These are phyloP conservation scores for Mortierella sp. DNA, from an alignment of 371 early-diverging fungal species.

Conservation along the genomic window DNA sequence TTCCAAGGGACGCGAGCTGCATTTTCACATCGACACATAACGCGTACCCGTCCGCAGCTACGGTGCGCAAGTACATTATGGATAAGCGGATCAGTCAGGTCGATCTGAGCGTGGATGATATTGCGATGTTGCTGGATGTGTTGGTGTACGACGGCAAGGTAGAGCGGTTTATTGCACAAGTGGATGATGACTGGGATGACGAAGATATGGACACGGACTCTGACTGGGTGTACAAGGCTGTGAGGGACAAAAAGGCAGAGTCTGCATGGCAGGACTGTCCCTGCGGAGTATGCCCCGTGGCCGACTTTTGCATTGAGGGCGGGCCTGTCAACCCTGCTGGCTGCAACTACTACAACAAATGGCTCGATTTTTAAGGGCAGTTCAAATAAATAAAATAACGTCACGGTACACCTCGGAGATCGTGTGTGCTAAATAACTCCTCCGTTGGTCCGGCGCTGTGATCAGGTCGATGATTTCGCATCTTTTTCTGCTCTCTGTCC, in stretches of 20 bases:
- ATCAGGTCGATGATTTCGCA: slow-evolving; percentile 8
- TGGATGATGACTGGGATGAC: slow-evolving; percentile 69
- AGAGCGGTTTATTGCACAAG: slow-evolving; percentile 73
- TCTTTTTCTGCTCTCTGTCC: neutral
- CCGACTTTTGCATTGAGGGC: slow-evolving; percentile 77
- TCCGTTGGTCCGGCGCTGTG: neutral
- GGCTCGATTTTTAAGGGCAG: slow-evolving; percentile 67
- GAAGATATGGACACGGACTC: slow-evolving; percentile 59
- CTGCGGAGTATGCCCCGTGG: slow-evolving; percentile 88
- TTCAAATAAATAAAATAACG: neutral
- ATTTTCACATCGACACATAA: slow-evolving; percentile 71
- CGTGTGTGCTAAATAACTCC: slow-evolving; percentile 1
- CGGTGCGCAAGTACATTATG: slow-evolving; percentile 79
- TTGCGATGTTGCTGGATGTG: slow-evolving; percentile 86
- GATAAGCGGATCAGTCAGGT: slow-evolving; percentile 83
- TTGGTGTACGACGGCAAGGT: slow-evolving; percentile 93
- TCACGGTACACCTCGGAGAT: slow-evolving; percentile 7
- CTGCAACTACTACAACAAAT: slow-evolving; percentile 84
- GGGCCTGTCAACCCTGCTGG: slow-evolving; percentile 84
- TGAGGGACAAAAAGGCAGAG: slow-evolving; percentile 62
- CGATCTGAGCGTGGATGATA: slow-evolving; percentile 81
- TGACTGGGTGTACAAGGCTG: slow-evolving; percentile 86
- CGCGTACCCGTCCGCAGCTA: slow-evolving; percentile 81
- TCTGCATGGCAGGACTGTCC: slow-evolving; percentile 85
- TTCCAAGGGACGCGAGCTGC: slow-evolving; percentile 71